phyloP scores from a whole-genome alignment of 352 stramenopile genomes.

The Pythium periplocum region DNA sequence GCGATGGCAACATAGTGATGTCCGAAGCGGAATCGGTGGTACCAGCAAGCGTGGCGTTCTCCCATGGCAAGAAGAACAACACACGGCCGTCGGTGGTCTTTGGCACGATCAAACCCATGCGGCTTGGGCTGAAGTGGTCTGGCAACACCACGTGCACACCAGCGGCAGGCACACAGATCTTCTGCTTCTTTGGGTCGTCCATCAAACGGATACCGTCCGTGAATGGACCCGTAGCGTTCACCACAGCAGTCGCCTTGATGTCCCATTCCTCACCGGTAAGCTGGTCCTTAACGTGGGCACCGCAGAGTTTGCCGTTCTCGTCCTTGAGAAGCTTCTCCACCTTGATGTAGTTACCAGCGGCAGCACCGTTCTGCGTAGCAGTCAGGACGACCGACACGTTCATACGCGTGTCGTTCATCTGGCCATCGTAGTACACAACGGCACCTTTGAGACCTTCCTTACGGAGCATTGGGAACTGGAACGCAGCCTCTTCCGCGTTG shows the following conservation, averaged over 20 bases:
- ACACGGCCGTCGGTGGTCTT: slow-evolving; percentile 93
- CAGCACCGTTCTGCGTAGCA: slow-evolving; percentile 90
- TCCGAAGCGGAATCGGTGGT: slow-evolving; percentile 92
- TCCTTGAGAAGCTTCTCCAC: slow-evolving; percentile 86
- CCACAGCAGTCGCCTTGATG: slow-evolving; percentile 83
- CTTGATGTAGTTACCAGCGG: slow-evolving; percentile 90
- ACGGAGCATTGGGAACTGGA: slow-evolving; percentile 93
- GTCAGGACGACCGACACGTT: slow-evolving; percentile 93
- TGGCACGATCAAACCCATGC: slow-evolving; percentile 95
- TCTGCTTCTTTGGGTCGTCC: slow-evolving; percentile 85
- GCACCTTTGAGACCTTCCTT: slow-evolving; percentile 90
- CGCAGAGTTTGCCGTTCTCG: slow-evolving; percentile 74
- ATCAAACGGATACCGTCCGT: slow-evolving; percentile 88
- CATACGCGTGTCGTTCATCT: slow-evolving; percentile 96
- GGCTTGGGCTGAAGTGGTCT: slow-evolving; percentile 92
- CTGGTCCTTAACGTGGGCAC: slow-evolving; percentile 86
- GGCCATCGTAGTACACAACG: slow-evolving; percentile 88
- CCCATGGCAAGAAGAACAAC: slow-evolving; percentile 96
- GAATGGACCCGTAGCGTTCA: slow-evolving; percentile 96
- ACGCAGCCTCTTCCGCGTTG: slow-evolving; percentile 87
- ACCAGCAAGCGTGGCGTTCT: slow-evolving; percentile 89
- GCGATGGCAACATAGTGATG: slow-evolving; percentile 93
- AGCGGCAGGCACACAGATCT: slow-evolving; percentile 91
- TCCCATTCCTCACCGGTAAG: slow-evolving; percentile 89
- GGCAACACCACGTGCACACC: slow-evolving; percentile 95